Evolutionary conservation across 768 basidiomycete genomes (phyloP), one percentile per base, ranked within the genome.

Genomic region (Russula vinacea): DNA sequence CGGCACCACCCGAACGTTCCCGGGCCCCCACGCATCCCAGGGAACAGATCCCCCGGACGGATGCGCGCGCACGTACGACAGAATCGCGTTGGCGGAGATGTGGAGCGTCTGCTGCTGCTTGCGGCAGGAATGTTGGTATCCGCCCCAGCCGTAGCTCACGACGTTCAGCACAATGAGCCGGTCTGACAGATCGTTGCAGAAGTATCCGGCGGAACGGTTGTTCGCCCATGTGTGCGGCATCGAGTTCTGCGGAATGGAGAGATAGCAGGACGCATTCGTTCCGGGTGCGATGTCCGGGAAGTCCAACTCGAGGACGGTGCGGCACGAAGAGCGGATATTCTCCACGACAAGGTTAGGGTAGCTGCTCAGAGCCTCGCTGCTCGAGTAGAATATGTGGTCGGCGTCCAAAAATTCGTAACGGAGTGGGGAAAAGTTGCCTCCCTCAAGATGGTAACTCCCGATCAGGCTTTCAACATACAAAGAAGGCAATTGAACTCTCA

Each of bases 341-440:
- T 50, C 56, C 22, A 62, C 40, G 19, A 58, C 40, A 5, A 52
- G 40, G 40, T 37, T 51, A 19, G 49, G 42, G 22, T 32, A 40
- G n/a, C 24, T 47, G 14, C 39, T 52, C 39, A 49, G 45, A n/a
- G 47, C 49, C 44, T 58, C 56, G 5, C 37, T 32, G 17, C 56
- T 52, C 29, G 49, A 42, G 40, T 56, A 58, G 29, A 57, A 42
- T 56, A 57, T 35, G 29, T 57, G 55, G 6, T 33, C 29, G 26
- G 37, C 40, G 22, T 62, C 62, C 39, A 62, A 42, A 33, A 62
- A 51, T 40, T 51, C 49, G 40, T 57, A 62, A 37, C 35, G 56
- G 16, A 51, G 33, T 13, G 37, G 49, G 1, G 39, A 49, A 42
- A 49, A 42, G 49, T 26, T 33, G 32, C 56, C 62, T 42, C 37